Percentiles rank a stretch among this genome's conserved stretches.
Evolutionary conservation across 164 flowering plant genomes (phyloP).

Genomic region (Annona squamosa): DNA sequence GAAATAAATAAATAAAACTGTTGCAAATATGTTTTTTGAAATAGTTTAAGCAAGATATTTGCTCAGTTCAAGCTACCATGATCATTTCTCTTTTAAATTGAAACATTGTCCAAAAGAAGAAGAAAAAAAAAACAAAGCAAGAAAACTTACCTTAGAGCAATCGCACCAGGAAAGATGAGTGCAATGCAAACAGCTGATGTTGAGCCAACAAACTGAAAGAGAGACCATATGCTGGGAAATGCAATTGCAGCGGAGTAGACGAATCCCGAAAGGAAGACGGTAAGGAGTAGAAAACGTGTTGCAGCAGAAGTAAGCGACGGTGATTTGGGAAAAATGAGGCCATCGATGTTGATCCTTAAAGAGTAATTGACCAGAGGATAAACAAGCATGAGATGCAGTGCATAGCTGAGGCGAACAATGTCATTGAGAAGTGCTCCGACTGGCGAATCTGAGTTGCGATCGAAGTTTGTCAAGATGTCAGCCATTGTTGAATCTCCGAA

Average conservation of each 20-base stretch:
- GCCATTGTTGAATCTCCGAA: conserved; percentile 72
- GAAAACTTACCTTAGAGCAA: conserved; percentile 55
- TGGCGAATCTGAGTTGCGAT: conserved; percentile 33
- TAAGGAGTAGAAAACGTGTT: conserved; percentile 42
- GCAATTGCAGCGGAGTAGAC: conserved; percentile 55
- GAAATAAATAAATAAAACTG: too few relatives aligned
- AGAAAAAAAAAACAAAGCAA: neutral
- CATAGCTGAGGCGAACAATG: conserved; percentile 69
- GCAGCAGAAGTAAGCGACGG: conserved; percentile 32
- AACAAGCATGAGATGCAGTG: conserved; percentile 74
- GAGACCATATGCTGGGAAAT: conserved; percentile 78
- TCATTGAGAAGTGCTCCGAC: conserved; percentile 47
- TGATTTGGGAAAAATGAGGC: conserved; percentile 52
- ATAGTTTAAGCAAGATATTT: too few relatives aligned
- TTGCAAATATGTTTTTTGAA: too few relatives aligned
- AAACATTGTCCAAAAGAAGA: conserved; percentile 44
- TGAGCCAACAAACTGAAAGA: conserved; percentile 84
- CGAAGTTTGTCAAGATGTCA: conserved; percentile 78
- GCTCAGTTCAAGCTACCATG: too few relatives aligned
- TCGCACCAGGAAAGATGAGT: conserved; percentile 84
- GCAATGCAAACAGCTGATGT: conserved; percentile 66
- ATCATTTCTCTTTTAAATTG: too few relatives aligned
- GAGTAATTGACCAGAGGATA: conserved; percentile 82
- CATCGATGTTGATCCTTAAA: conserved; percentile 59
- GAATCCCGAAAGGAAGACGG: conserved; percentile 30